phyloP scores from a whole-genome alignment of 768 basidiomycete species.

The Infundibulicybe gibba region DNA sequence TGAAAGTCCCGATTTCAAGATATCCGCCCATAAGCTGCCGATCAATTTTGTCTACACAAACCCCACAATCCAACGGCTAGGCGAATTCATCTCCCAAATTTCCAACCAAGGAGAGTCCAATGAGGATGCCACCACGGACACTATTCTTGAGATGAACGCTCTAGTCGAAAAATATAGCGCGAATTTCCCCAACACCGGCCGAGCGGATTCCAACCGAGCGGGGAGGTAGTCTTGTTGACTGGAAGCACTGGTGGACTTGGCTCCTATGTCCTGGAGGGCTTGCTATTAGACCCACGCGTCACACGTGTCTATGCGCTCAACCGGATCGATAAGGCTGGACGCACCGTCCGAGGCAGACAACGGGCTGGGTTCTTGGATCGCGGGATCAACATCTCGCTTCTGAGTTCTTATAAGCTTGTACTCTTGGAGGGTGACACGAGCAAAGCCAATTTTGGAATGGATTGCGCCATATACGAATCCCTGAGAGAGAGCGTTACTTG shows the following conservation, averaged over 20 bases:
- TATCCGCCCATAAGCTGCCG: conserved; percentile 1
- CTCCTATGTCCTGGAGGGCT: conserved; percentile 25
- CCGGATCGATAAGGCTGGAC: conserved; percentile 11
- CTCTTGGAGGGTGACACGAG: conserved; percentile 33
- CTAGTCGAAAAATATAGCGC: conserved; percentile 7
- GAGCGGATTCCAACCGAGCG: neutral
- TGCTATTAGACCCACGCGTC: conserved; percentile 17
- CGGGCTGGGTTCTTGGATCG: conserved; percentile 25
- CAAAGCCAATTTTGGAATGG: conserved; percentile 22
- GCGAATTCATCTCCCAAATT: neutral
- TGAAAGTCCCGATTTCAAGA: neutral
- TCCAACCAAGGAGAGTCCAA: neutral
- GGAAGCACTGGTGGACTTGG: conserved; percentile 42
- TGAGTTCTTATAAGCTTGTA: conserved; percentile 26
- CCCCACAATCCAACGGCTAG: conserved; percentile 11
- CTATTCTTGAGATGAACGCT: conserved; percentile 1
- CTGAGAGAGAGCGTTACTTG: conserved; percentile 23
- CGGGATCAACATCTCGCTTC: conserved; percentile 21
- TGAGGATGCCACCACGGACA: neutral
- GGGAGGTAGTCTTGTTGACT: conserved; percentile 29
- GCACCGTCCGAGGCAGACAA: conserved; percentile 20
- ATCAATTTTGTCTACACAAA: conserved; percentile 12
- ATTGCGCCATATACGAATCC: conserved; percentile 19
- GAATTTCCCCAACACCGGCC: neutral
- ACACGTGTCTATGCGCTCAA: conserved; percentile 28